Percentiles rank a stretch among this genome's conserved stretches.
phyloP scores from a whole-genome alignment of 495 filamentous ascomycete genomes.

The Xylaria cubensis region DNA sequence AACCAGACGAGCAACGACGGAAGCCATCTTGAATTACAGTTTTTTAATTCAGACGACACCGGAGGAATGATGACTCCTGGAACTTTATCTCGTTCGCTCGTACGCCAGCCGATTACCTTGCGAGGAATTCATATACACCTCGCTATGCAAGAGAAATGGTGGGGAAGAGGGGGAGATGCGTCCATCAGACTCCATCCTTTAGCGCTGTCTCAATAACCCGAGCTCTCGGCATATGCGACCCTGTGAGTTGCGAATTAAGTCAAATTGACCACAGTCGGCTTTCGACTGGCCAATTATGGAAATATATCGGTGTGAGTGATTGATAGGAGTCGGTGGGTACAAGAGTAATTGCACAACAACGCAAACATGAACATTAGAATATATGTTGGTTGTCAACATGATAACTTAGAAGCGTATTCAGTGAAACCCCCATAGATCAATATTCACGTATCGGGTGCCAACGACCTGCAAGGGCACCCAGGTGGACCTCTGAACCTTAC shows the following conservation, averaged over 20 bases:
- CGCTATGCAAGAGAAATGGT: not conserved
- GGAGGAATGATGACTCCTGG: not conserved
- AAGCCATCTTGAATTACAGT: conserved; percentile 29
- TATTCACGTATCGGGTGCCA: not conserved
- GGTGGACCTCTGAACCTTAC: not conserved
- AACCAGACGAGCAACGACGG: conserved; percentile 36
- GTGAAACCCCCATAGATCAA: not conserved
- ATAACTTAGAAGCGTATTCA: not conserved
- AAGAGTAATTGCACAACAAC: not conserved
- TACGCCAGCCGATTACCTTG: not conserved
- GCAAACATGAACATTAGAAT: not conserved
- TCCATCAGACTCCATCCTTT: not conserved
- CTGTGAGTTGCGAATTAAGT: not conserved
- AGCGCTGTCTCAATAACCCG: not conserved
- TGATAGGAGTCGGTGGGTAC: not conserved
- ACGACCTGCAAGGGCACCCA: not conserved
- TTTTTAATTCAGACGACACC: not conserved
- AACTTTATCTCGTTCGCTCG: not conserved
- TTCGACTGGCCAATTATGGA: not conserved
- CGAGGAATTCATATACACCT: not conserved
- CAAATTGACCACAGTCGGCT: too few species aligned
- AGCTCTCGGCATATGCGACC: not conserved
- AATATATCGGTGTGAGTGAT: not conserved
- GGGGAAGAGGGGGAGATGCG: conserved; percentile 1
- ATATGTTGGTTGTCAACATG: not conserved